phyloP scores from a whole-genome alignment of 2,329 filamentous ascomycete genomes.

The Davidsoniella eucalypti region DNA sequence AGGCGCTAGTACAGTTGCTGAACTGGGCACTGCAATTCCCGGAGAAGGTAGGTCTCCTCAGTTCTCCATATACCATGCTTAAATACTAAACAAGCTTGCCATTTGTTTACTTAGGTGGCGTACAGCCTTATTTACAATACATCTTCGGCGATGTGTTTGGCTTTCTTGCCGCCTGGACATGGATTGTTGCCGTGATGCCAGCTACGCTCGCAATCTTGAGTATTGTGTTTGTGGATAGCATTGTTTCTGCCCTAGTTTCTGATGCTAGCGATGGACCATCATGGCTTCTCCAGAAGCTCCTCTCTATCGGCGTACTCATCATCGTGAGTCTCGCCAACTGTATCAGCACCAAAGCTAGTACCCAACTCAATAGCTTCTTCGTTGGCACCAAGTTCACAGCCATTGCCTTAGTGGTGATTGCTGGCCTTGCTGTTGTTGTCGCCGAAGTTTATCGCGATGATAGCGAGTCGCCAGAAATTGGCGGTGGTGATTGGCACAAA shows the following conservation, averaged over 20 bases:
- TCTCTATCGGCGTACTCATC: slow-evolving; percentile 31
- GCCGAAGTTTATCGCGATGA: slow-evolving; percentile 20
- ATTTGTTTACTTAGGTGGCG: slow-evolving; percentile 27
- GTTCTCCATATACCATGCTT: neutral
- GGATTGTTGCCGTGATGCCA: slow-evolving; percentile 48
- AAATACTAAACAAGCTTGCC: neutral
- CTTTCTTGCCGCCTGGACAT: slow-evolving; percentile 50
- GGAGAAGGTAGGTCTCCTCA: slow-evolving; percentile 30
- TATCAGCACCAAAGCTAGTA: slow-evolving; percentile 38
- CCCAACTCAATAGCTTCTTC: slow-evolving; percentile 38
- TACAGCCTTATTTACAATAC: slow-evolving; percentile 45
- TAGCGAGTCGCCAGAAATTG: slow-evolving; percentile 23
- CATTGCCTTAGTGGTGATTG: slow-evolving; percentile 31
- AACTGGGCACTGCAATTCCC: slow-evolving; percentile 46
- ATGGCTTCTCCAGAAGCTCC: slow-evolving; percentile 28
- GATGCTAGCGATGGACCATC: slow-evolving; percentile 20
- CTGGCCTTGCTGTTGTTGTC: slow-evolving; percentile 30
- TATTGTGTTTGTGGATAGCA: slow-evolving; percentile 46
- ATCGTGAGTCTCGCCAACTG: slow-evolving; percentile 35
- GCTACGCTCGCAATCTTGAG: slow-evolving; percentile 46
- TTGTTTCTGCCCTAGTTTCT: slow-evolving; percentile 35
- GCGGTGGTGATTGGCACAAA: slow-evolving; percentile 33
- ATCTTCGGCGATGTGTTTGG: slow-evolving; percentile 44
- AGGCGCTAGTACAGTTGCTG: slow-evolving; percentile 43
- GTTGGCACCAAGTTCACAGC: slow-evolving; percentile 36